Evolutionary conservation across 176 grass and related monocot species (phyloP).

Genomic region (Hyparrhenia diplandra): DNA sequence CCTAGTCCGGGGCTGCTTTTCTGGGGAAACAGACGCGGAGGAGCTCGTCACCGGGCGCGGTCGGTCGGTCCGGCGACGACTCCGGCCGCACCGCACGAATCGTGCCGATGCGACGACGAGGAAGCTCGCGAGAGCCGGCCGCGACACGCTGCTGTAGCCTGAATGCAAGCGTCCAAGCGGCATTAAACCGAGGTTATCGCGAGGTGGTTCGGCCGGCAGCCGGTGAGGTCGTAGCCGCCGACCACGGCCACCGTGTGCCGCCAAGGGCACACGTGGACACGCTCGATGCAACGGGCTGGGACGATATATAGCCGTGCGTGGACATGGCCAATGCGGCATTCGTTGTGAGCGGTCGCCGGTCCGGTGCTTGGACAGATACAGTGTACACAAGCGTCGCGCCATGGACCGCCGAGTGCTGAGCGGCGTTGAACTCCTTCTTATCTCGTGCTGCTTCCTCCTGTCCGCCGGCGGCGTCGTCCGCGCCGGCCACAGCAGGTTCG

Average conservation of each 20-base stretch:
- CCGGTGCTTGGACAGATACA: not conserved
- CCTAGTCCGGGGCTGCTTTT: not conserved
- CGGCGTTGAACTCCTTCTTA: not conserved
- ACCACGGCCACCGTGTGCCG: not conserved
- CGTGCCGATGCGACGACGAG: not conserved
- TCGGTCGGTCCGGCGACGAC: not conserved
- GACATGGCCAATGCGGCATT: not conserved
- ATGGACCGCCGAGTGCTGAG: not conserved
- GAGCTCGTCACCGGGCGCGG: not conserved
- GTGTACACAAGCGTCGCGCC: not conserved
- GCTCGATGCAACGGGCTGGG: not conserved
- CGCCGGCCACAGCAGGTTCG: conserved; percentile 6
- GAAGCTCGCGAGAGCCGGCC: not conserved
- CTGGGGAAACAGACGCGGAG: not conserved
- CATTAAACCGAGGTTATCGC: not conserved
- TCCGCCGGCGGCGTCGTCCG: too few relatives aligned
- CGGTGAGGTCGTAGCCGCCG: not conserved
- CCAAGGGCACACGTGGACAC: not conserved
- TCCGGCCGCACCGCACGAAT: not conserved
- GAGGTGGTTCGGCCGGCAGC: not conserved
- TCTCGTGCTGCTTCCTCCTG: not conserved
- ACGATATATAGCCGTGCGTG: not conserved
- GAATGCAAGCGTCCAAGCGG: not conserved
- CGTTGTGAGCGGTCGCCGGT: too few relatives aligned
- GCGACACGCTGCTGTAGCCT: not conserved